These are phyloP conservation scores for Populus tomentosa DNA, from an alignment of 441 rosid genomes.

Conservation along the genomic window DNA sequence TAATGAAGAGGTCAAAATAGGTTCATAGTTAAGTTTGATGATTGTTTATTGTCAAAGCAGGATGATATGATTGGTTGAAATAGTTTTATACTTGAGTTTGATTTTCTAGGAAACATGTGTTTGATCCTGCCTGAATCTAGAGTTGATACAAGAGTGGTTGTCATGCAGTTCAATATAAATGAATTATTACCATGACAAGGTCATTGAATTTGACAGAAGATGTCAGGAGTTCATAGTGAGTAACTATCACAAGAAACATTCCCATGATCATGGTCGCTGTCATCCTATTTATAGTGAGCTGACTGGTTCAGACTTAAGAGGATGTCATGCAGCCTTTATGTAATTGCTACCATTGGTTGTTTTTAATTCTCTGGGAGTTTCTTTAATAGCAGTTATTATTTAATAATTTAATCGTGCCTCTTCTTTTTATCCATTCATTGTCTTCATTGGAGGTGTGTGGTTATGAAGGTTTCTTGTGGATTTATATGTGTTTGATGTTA, in stretches of 20 bases:
- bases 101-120: background rate
- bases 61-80: background rate
- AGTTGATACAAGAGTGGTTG: background rate
- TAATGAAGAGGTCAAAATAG: background rate
- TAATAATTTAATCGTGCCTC: background rate
- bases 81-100: background rate
- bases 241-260: slow-evolving; percentile 6
- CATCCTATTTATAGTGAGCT: background rate
- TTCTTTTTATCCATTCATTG: background rate
- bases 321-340: background rate
- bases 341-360: background rate
- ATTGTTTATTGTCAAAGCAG: background rate
- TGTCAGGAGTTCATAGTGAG: background rate
- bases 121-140: background rate
- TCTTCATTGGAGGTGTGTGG: background rate
- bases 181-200: background rate
- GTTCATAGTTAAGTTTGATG: background rate
- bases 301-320: background rate
- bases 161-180: background rate
- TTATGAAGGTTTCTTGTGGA: background rate
- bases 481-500: background rate
- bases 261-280: background rate
- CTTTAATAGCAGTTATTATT: background rate
- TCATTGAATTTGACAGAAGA: background rate
- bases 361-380: background rate